Base-by-base conservation (phyloP, 257 asterid species). In the Nicotiana tomentosiformis region DNA sequence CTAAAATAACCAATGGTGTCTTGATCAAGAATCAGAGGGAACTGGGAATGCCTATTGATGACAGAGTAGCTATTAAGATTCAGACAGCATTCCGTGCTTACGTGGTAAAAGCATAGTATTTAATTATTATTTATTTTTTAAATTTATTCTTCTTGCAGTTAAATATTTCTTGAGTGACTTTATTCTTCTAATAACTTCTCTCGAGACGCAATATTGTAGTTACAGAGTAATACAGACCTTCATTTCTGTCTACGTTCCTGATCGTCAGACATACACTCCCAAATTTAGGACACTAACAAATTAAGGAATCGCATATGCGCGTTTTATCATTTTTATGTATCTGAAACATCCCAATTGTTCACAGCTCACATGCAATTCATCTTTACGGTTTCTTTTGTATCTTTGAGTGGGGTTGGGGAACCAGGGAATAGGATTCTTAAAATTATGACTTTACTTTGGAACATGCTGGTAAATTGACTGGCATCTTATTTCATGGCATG, bases 1-100 rank as follows among this genome's bases (percentile, higher is more conserved):
- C 85, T 55, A 81, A 64, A 66, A 29, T 39, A 46, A 79, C 67
- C 29, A 84, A 87, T 82, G 88, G 85, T 81, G 85, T 57, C 80
- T 86, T 91, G 35, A 77, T 35, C 56, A 78, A 74, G 77, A 86
- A 84, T 82, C 85, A 82, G 78, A 83, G 77, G 65, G 76, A 84
- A 68, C 80, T 15, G 62, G 84, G 74, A 83, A 84, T 86, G 82
- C 83, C 91, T 33, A n/a, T 83, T 8, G 94, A 94, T 85, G 87
- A 91, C 77, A 86, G 86, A 79, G 98, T 98, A 66, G 99, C 99
- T 72, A 89, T 87, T 66, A 87, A 80, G 89, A 94, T 96, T 87
- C 99, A 96, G 89, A 89, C 93, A 62, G 92, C 92, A 79, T 92
- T 86, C 85, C 94, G 99, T 23, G 94, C 94, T 68, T 81, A 92